Evolutionary conservation across 352 stramenopile genomes (phyloP).

Genomic region (Phytophthora vignae): DNA sequence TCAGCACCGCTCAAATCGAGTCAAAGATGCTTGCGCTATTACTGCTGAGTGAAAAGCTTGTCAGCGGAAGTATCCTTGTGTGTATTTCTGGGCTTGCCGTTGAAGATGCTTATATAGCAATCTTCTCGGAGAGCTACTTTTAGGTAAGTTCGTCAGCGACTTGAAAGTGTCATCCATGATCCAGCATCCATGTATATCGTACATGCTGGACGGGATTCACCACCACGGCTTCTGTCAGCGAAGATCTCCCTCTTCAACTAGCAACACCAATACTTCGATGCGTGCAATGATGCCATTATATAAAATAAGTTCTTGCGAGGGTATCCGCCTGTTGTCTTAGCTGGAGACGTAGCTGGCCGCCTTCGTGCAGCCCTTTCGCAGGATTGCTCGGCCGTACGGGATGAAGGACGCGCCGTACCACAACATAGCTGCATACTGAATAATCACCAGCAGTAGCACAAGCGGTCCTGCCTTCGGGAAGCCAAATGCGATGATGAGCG

Average conservation of each 20-base stretch:
- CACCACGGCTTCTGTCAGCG: no score
- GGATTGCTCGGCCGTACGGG: conserved; percentile 78
- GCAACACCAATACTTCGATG: background rate
- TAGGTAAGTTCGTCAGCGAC: background rate
- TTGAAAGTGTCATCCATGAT: no score
- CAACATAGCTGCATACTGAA: conserved; percentile 85
- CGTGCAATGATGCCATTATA: conserved; percentile 28
- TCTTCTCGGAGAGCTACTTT: background rate
- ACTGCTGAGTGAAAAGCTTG: conserved; percentile 7
- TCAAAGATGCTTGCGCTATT: conserved; percentile 19
- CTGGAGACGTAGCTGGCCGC: conserved; percentile 54
- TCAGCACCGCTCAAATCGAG: conserved; percentile 14
- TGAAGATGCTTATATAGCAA: conserved; percentile 11
- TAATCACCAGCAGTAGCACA: conserved; percentile 76
- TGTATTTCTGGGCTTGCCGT: conserved; percentile 11
- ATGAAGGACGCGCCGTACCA: conserved; percentile 88
- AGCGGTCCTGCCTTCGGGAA: conserved; percentile 74
- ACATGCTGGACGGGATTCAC: no score
- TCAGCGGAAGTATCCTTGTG: conserved; percentile 11
- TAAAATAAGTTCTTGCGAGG: conserved; percentile 22
- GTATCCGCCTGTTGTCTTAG: conserved; percentile 26
- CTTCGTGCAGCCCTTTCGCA: conserved; percentile 78
- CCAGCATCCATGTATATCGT: no score
- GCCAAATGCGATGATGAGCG: conserved; percentile 78
- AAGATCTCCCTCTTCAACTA: conserved; percentile 2